phyloP scores from a whole-genome alignment of 2,329 filamentous ascomycete genomes.

The Botrytis cinerea region DNA sequence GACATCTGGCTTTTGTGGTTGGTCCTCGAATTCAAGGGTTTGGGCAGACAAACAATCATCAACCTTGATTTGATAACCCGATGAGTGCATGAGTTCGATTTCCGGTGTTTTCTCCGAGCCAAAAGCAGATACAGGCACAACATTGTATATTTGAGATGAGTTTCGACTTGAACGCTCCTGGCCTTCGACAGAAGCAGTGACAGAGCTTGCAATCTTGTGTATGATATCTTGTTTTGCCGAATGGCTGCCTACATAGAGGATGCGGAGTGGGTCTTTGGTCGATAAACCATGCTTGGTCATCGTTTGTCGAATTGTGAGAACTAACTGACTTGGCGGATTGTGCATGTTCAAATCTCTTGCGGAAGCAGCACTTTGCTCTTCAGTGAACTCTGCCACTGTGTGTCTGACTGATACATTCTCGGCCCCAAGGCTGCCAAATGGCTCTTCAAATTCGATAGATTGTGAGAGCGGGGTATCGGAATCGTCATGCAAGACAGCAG shows the following conservation, averaged over 20 bases:
- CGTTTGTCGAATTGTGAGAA: slow-evolving; percentile 50
- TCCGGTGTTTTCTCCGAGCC: slow-evolving; percentile 50
- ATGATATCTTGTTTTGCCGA: slow-evolving; percentile 47
- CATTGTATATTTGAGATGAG: slow-evolving; percentile 52
- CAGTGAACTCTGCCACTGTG: slow-evolving; percentile 48
- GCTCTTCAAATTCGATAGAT: slow-evolving; percentile 52
- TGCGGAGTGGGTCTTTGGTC: slow-evolving; percentile 49
- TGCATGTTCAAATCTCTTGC: slow-evolving; percentile 41
- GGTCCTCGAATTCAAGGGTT: slow-evolving; percentile 39
- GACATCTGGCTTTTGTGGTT: slow-evolving; percentile 44
- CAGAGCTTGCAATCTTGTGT: slow-evolving; percentile 52
- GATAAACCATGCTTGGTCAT: slow-evolving; percentile 51
- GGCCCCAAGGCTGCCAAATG: slow-evolving; percentile 40
- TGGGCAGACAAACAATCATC: slow-evolving; percentile 50
- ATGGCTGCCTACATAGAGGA: slow-evolving; percentile 52
- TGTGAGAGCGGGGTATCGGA: slow-evolving; percentile 36
- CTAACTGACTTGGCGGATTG: slow-evolving; percentile 44
- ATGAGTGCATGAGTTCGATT: slow-evolving; percentile 55
- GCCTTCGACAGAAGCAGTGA: slow-evolving; percentile 46
- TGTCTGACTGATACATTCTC: slow-evolving; percentile 51
- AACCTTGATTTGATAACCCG: slow-evolving; percentile 53
- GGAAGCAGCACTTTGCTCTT: slow-evolving; percentile 45
- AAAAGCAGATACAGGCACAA: slow-evolving; percentile 53
- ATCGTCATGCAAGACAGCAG: slow-evolving; percentile 37
- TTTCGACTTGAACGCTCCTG: slow-evolving; percentile 40